Evolutionary conservation across 768 basidiomycete genomes (phyloP).

Genomic region (Tubosaeta sp.): DNA sequence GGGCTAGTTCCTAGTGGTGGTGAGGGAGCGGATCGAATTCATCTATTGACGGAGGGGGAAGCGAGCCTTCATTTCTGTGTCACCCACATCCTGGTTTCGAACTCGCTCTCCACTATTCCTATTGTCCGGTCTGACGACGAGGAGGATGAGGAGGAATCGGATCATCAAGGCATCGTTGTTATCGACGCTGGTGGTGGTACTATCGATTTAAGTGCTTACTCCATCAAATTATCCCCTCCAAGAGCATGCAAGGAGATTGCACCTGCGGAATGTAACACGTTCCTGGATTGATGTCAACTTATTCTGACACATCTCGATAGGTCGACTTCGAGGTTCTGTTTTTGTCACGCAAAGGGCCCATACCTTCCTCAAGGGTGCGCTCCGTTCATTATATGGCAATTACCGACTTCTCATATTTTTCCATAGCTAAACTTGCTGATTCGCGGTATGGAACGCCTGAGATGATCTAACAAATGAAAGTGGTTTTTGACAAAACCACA

Average conservation of each 20-base stretch:
- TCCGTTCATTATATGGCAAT: neutral
- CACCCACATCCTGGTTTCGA: neutral
- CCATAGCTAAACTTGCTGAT: constrained; percentile 26
- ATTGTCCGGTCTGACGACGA: constrained; percentile 2
- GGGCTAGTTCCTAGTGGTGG: no score
- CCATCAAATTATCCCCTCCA: constrained; percentile 16
- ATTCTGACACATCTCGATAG: constrained; percentile 16
- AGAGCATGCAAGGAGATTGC: constrained; percentile 32
- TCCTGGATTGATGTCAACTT: neutral
- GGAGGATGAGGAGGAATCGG: constrained; percentile 15
- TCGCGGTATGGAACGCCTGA: constrained; percentile 28
- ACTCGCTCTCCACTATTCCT: neutral
- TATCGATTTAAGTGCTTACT: constrained; percentile 20
- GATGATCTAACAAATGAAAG: constrained; percentile 31
- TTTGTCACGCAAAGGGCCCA: constrained; percentile 31
- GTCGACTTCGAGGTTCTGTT: constrained; percentile 36
- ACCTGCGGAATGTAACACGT: constrained; percentile 19
- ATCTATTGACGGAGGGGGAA: no score
- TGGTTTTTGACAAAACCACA: constrained; percentile 32
- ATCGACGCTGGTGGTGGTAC: constrained; percentile 41
- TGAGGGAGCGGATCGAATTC: no score
- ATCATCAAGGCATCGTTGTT: constrained; percentile 34
- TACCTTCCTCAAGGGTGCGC: constrained; percentile 26
- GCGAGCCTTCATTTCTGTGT: constrained; percentile 26
- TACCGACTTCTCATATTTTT: neutral